A percentile compares a stretch with the other conserved stretches of the same genome.
These are phyloP conservation scores for Naematelia aurantialba DNA, from an alignment of 768 basidiomycete species.

Conservation along the genomic window DNA sequence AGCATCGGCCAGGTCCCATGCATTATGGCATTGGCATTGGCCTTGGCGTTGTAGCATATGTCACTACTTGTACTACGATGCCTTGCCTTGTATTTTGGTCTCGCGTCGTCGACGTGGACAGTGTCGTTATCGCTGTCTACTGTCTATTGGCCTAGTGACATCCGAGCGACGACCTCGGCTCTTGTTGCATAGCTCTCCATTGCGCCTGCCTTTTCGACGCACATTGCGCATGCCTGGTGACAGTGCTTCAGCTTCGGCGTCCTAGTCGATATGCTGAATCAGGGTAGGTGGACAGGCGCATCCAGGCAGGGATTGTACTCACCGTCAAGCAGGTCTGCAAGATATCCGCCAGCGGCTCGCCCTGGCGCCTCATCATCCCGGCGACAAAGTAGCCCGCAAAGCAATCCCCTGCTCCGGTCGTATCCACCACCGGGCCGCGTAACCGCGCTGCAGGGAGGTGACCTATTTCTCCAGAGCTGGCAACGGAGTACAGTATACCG, in stretches of 20 bases:
- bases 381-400: conserved; percentile 49
- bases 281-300: not conserved
- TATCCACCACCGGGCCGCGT: conserved; percentile 37
- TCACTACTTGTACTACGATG: too few species aligned
- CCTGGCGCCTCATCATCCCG: conserved; percentile 33
- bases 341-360: conserved; percentile 23
- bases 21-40: too few species aligned
- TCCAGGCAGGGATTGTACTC: conserved; percentile 12
- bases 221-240: conserved; percentile 49
- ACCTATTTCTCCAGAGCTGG: conserved; percentile 8
- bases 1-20: too few species aligned
- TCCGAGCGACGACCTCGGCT: conserved; percentile 7
- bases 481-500: conserved; percentile 31
- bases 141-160: not conserved
- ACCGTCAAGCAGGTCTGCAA: conserved; percentile 43
- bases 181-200: conserved; percentile 35
- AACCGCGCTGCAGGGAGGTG: conserved; percentile 41
- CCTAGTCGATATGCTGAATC: not conserved
- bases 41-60: too few species aligned
- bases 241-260: too few species aligned
- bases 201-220: conserved; percentile 48
- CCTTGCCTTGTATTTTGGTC: too few species aligned
- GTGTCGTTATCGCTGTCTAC: too few species aligned
- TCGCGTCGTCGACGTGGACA: too few species aligned
- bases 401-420: conserved; percentile 50